These are phyloP conservation scores for Thraustotheca clavata DNA, from an alignment of 352 stramenopile species.

Conservation along the genomic window DNA sequence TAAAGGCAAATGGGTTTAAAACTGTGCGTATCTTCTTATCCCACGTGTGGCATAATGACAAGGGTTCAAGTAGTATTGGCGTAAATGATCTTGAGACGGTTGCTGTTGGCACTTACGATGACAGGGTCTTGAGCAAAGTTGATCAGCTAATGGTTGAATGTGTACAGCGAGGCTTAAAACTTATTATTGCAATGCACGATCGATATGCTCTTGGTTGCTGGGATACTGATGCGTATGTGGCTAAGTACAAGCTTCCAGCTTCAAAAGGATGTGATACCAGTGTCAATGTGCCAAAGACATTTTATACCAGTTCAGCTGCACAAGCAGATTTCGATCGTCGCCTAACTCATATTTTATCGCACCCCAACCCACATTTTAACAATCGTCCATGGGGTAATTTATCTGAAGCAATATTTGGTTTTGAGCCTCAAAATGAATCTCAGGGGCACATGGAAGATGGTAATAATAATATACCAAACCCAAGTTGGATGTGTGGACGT, in stretches of 20 bases:
- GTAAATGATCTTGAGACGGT: not conserved
- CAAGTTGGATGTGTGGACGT: not conserved
- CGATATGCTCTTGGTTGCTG: slow-evolving; percentile 2
- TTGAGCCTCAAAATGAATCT: slow-evolving; percentile 15
- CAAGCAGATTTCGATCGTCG: slow-evolving; percentile 13
- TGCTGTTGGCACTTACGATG: not conserved
- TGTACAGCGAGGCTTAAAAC: not conserved
- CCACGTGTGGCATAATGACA: not conserved
- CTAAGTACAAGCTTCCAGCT: not conserved
- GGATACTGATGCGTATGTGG: slow-evolving; percentile 11
- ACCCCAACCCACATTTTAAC: slow-evolving; percentile 1
- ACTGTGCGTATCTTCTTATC: slow-evolving; percentile 16
- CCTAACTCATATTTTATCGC: not conserved
- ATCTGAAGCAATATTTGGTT: slow-evolving; percentile 3
- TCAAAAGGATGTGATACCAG: not conserved
- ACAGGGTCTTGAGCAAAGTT: not conserved
- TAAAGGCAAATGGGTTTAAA: not conserved
- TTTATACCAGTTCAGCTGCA: not conserved
- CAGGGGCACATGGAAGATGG: not conserved
- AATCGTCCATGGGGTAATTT: not conserved
- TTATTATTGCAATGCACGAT: slow-evolving; percentile 15
- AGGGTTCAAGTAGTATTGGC: not conserved
- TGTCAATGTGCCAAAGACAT: not conserved
- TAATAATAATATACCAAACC: not conserved
- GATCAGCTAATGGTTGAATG: slow-evolving; percentile 7